Base-by-base conservation (phyloP, 768 basidiomycete species). In the Serendipita indica region DNA sequence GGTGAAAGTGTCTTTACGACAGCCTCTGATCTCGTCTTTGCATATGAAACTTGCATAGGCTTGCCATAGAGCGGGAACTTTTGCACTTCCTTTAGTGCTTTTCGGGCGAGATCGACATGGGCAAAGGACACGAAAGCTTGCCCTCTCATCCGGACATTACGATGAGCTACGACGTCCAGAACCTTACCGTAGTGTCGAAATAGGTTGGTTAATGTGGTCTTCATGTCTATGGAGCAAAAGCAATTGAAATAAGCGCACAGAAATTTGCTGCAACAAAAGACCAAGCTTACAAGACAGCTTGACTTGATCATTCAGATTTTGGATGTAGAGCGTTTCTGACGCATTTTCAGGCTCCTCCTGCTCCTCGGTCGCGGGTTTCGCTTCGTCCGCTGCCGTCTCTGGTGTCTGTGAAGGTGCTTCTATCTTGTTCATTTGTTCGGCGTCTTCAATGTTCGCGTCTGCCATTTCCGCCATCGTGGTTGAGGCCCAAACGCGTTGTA, bases 11-110 rank as follows among this genome's bases (percentile, higher is more conserved):
- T 79, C 74, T 84, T 83, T 60, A 97, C 89, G 2, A 94, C 86
- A 1, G 86, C 86, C 65, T 99, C 94, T 58, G 91, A 91, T 64
- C 85, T 78, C 58, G 89, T 84, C 66, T 77, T 77, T 22, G 94
- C 92, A 69, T 93, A 98, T 45, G 89, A 84, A 69, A 98, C 85
- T 91, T 94, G 90, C 89, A 99, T 93, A 1, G 96, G 90, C 69
- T 94, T 94, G 3, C 89, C 89, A 66, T 98, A 98, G 49, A 99
- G 69, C 14, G 96, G 96, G 69, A 99, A 98, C 34, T 90, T 81
- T 61, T 83, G 78, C 37, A 97, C 91, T 69, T 99, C 96, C 74
- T 80, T 89, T 79, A 88, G 76, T 4, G 94, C 94, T 70, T 84
- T 86, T 66, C 78, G 76, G 33, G 96, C 96, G 60, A 79, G 79